Base-by-base conservation (phyloP, 2,329 filamentous ascomycete species). In the Colletotrichum cordylinicola region DNA sequence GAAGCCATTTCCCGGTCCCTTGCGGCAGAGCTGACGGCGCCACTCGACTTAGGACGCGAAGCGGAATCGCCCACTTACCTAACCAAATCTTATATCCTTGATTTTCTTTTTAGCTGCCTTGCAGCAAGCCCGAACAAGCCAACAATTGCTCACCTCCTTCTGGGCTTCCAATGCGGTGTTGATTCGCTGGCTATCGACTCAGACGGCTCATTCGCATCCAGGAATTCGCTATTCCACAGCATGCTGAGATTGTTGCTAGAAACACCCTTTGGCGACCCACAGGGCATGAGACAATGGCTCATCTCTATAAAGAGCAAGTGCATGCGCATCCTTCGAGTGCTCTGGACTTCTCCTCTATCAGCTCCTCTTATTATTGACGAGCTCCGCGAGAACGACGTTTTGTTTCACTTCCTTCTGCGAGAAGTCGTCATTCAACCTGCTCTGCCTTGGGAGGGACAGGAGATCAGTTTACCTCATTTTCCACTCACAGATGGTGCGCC, bases 281-380 rank as follows among this genome's bases (percentile, higher is more conserved):
- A 90, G 21, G 87, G 87, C 35, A 91, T 95, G 84, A 86, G 90
- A 12, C 89, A 90, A 21, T 96, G 94, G 93, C 89, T 95, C 62
- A 87, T 95, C 33, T 88, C 90, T 56, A 86, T 96, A 67, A 95
- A 93, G 80, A 90, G 92, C 76, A 92, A 93, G 80, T 91, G 90
- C 18, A 90, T 95, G 85, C 90, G 93, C 69, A 91, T 98, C 33
- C 85, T 99, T 39, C 92, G 93, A 77, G 92, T 95, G 75, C 89
- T 99, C 3, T 98, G 96, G 94, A 93, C 90, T 58, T 97, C 96
- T 2, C 91, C 94, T 55, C 86, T 98, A 27, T 98, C 98, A 0
- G 91, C 94, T 3, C 86, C 88, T 2, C 88, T 97, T 76, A 92
- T 96, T 16, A 91, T 98, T 80, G 88, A 92, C 48, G 95, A 98